Evolutionary conservation across 176 grass and related monocot species (phyloP), one percentile per base, ranked within the genome.

Genomic region (Triticum monococcum): DNA sequence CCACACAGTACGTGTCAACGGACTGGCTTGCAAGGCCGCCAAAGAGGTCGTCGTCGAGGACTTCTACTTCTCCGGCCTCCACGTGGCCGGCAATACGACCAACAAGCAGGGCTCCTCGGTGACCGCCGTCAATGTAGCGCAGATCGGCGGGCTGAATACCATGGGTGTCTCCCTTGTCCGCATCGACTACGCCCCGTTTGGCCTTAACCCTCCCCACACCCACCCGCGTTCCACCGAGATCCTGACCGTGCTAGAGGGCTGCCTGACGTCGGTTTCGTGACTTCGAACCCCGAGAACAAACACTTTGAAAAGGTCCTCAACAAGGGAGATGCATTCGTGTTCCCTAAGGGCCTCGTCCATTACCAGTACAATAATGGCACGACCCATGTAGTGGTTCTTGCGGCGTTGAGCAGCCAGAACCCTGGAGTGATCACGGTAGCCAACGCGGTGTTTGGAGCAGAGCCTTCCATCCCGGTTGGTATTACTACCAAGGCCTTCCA

Each of bases 151-250:
- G 5, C 31, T 90, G 17, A 90, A 90, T 84, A 90, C 88, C 10
- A 48, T 61, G 22, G 84, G 69, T 5, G 59, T 86, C 46, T 77
- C 79, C 4, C 14, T 83, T 5, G 84, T 54, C 40, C 88, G 84
- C 16, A 71, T 90, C 1, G 84, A 90, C 88, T 90, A 76, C 9
- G 83, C 76, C 16, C 78, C 88, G 0, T 60, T 79, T 1, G 88
- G 88, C 66, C 79, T 86, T 33, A 90, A 90, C 78, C 83, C 88
- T 63, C 88, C 71, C 14, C 84, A 90, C 72, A 54, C 50, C 2
- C 50, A 54, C 50, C 50, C 50, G 1, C 50, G 50, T 18, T 54
- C 50, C 14, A 54, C 83, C 0, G 88, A 90, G 32, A 68, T 86
- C 4, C 33, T 90, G 18, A 86, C 78, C 3, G 88, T 90, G 16